phyloP scores from a whole-genome alignment of 345 rosid species.

The Salix brachista region DNA sequence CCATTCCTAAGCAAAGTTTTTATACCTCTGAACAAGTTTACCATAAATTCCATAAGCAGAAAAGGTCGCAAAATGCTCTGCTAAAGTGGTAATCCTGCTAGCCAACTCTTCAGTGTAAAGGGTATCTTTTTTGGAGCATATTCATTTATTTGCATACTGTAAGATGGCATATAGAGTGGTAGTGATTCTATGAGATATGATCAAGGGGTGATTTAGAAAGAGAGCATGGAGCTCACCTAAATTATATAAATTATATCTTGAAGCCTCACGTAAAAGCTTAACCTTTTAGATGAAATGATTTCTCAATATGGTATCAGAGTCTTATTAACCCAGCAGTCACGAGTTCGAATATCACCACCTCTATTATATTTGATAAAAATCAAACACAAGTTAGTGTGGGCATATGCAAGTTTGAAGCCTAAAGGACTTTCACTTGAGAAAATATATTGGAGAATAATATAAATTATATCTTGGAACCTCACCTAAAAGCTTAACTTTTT shows the following conservation, averaged over 20 bases:
- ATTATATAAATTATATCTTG: no score
- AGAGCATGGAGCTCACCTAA: slow-evolving; percentile 12
- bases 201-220: slow-evolving; percentile 9
- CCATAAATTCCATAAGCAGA: neutral
- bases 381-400: no score
- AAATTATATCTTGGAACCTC: no score
- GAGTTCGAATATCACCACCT: no score
- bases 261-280: no score
- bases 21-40: neutral
- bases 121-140: neutral
- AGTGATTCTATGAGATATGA: neutral
- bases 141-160: neutral
- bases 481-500: no score
- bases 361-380: no score
- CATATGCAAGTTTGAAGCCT: no score
- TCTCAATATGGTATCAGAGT: no score
- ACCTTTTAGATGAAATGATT: no score
- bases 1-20: neutral
- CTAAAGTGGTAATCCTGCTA: neutral
- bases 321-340: rapidly evolving
- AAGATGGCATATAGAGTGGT: neutral
- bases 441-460: no score
- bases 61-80: neutral
- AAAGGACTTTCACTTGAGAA: no score
- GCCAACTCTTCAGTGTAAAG: neutral